Evolutionary conservation across 441 rosid genomes (phyloP), one percentile per base, ranked within the genome.

Genomic region (Populus hybrid): DNA sequence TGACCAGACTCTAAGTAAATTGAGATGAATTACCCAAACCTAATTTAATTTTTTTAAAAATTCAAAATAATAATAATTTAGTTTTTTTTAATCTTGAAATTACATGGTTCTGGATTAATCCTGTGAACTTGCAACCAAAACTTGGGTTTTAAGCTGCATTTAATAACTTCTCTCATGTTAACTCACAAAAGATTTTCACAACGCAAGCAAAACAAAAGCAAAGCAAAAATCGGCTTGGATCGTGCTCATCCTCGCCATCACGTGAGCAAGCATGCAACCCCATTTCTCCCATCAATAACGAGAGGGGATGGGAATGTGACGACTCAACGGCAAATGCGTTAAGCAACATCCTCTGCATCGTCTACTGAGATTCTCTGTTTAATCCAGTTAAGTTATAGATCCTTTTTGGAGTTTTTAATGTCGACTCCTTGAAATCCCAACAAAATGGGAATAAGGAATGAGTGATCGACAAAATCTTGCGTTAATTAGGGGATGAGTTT

Each of bases 331-430:
- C 83, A 82, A 83, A 82, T 82, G 86, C 87, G 90, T 86, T 77
- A 86, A 87, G 94, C 90, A 88, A 86, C 90, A 90, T 88, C 88
- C 88, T 86, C 88, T 84, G 82, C 70, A 64, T 71, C 78, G 84
- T 82, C 89, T 76, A 76, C 84, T 70, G 83, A 65, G 69, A 83
- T 78, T 87, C 81, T 77, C 66, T 74, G 74, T 69, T 24, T 74
- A 63, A 18, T 2, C 7, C 7, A 24, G 40, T 77, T 6, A 21
- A 28, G 12, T 36, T 14, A 18, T 9, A 12, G 5, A 36, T 74
- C 31, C 5, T 24, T 9, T 66, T 31, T 42, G 3, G 53, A 20
- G 24, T 45, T 35, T 14, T 72, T 53, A 14, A 77, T 71, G 40
- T 33, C 35, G 71, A 72, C n/a, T n/a, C n/a, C n/a, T n/a, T n/a